Conservation (phyloP, 495 filamentous ascomycete genomes). For the Poronia punctata region DNA sequence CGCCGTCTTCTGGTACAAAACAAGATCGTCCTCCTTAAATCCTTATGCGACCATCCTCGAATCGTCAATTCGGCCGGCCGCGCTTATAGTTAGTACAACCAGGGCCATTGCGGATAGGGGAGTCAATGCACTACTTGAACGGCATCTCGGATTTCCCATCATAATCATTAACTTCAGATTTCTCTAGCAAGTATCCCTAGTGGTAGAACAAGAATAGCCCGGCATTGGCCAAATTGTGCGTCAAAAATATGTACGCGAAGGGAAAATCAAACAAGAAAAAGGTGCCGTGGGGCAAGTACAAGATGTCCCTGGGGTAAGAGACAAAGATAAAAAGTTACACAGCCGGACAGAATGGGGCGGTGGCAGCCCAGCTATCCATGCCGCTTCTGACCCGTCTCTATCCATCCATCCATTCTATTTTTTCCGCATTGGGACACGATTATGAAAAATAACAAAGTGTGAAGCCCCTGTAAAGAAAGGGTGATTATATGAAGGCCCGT, state of each 20-base stretch:
- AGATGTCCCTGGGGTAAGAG: too few species aligned
- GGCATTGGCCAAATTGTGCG: slow-evolving; percentile 2
- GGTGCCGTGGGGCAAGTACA: slow-evolving; percentile 2
- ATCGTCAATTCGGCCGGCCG: too few species aligned
- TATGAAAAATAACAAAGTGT: slow-evolving; percentile 1
- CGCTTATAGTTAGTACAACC: too few species aligned
- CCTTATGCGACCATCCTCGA: too few species aligned
- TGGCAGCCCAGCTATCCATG: slow-evolving; percentile 6
- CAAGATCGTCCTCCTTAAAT: too few species aligned
- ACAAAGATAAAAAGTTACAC: background rate
- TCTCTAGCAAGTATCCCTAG: slow-evolving; percentile 13
- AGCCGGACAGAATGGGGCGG: background rate
- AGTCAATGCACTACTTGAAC: background rate
- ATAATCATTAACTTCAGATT: slow-evolving; percentile 13
- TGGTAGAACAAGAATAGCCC: slow-evolving; percentile 6
- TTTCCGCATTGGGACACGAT: background rate
- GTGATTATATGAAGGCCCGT: background rate
- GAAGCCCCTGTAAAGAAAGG: slow-evolving; percentile 4
- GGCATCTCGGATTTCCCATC: background rate
- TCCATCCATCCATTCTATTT: background rate
- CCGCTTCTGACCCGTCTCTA: background rate
- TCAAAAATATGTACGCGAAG: slow-evolving; percentile 9
- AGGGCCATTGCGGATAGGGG: too few species aligned
- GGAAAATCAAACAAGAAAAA: background rate
- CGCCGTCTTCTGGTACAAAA: too few species aligned